Base-by-base conservation (phyloP, 352 stramenopile species). In the Pythium dissotocum region DNA sequence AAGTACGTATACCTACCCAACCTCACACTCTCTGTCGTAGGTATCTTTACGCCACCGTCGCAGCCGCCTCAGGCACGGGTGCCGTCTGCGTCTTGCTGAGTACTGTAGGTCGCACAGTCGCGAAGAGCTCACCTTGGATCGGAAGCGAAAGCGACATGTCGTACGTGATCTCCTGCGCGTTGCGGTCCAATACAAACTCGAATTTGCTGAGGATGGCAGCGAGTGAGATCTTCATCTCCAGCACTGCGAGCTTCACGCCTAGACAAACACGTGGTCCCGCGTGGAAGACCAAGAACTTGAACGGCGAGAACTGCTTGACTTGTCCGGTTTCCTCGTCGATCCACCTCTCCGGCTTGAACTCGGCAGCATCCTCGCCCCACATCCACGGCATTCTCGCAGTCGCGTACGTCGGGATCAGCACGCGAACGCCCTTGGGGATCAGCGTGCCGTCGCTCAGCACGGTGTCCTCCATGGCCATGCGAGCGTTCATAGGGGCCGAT, bases 281-380 rank as follows among this genome's bases (percentile, higher is more conserved):
- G 12, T 87, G 63, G 64, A 96, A 94, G 0, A 76, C 79, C 6
- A 76, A 74, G 61, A 89, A 94, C 64, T 89, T 86, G 71, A 82
- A 90, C 6, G 80, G 68, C 8, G 80, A 87, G 24, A 89, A 62
- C 38, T 76, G 65, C 2, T 75, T 73, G 21, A 83, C 58, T 44
- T 83, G 88, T 21, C 73, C 67, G 0, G 74, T 86, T 2, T 56
- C 56, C 0, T 30, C 30, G 10, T 91, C 80, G 44, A 94, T 77
- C 77, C 80, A 94, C 2, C 88, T 75, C 40, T 94, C 83, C 1
- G 87, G 87, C 54, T 83, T 85, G 61, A 88, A 91, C 52, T 87
- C 76, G 1, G 69, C 55, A 1, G 73, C 83, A 59, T 95, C 86
- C 0, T 79, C 62, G 1, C 83, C 85, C 85, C 88, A 95, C 0